Conservation (phyloP, 2,329 filamentous ascomycete genomes). For the Xylariaceae sp. region DNA sequence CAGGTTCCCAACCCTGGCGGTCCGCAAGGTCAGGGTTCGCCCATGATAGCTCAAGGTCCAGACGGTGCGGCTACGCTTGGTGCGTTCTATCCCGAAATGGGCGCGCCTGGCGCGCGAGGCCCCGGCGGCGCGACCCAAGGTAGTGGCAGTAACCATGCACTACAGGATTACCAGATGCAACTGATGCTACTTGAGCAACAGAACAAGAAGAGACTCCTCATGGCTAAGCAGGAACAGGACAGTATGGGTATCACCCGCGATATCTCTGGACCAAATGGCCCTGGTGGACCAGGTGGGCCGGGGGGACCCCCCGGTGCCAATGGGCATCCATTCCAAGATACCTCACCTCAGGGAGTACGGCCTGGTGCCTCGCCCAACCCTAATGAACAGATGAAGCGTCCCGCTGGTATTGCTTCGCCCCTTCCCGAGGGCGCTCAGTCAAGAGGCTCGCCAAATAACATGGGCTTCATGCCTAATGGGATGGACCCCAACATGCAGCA, state of each 20-base stretch:
- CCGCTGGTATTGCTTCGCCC: slow-evolving; percentile 63
- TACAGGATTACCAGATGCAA: slow-evolving; percentile 87
- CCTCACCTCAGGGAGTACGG: slow-evolving; percentile 63
- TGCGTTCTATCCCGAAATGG: slow-evolving; percentile 58
- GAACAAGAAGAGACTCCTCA: slow-evolving; percentile 79
- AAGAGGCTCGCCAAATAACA: slow-evolving; percentile 58
- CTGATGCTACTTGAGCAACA: slow-evolving; percentile 82
- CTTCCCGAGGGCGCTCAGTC: slow-evolving; percentile 64
- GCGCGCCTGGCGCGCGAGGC: slow-evolving; percentile 53
- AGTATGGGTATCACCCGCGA: slow-evolving; percentile 51
- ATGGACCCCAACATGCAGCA: slow-evolving; percentile 57
- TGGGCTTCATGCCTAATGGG: slow-evolving; percentile 58
- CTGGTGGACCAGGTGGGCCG: slow-evolving; percentile 39
- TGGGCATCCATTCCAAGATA: slow-evolving; percentile 59
- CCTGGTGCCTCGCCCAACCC: slow-evolving; percentile 71
- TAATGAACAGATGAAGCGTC: slow-evolving; percentile 71
- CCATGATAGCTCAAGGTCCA: slow-evolving; percentile 71
- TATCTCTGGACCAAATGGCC: slow-evolving; percentile 43
- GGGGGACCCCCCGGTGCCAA: slow-evolving; percentile 49
- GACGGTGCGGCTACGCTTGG: slow-evolving; percentile 53
- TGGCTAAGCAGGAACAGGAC: slow-evolving; percentile 77
- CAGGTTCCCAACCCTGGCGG: slow-evolving; percentile 66
- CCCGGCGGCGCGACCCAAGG: slow-evolving; percentile 39
- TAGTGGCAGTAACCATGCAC: slow-evolving; percentile 65
- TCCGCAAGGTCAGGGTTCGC: slow-evolving; percentile 72